Percentiles rank a stretch among this genome's conserved stretches.
Conservation (phyloP, 1,284 basidiomycete species). For the Leucoagaricus sp. region DNA sequence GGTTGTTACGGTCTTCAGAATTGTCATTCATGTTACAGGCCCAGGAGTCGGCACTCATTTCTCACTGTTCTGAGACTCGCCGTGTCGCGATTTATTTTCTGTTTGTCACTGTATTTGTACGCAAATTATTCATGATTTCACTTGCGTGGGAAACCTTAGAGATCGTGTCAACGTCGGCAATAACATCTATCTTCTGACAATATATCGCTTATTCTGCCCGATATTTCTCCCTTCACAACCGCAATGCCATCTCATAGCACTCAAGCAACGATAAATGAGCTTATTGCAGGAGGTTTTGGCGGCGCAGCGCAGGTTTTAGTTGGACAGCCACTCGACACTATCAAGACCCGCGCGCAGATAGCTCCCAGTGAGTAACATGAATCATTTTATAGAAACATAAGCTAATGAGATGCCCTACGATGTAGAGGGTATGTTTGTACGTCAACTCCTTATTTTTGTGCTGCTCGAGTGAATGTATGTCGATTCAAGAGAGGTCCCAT, state of each 20-base stretch:
- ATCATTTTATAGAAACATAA: background rate
- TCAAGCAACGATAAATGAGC: slow-evolving; percentile 64
- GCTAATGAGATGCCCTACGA: slow-evolving; percentile 6
- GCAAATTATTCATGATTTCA: background rate
- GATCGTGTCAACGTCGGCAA: slow-evolving; percentile 18
- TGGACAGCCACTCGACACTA: slow-evolving; percentile 86
- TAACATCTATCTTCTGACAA: background rate
- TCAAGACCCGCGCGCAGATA: slow-evolving; percentile 82
- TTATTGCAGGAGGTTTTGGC: slow-evolving; percentile 77
- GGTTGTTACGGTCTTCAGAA: background rate
- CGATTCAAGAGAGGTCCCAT: slow-evolving; percentile 80
- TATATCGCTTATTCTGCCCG: background rate
- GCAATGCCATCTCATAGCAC: slow-evolving; percentile 18
- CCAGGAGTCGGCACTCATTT: background rate
- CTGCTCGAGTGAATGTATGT: background rate
- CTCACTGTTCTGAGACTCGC: too few species aligned
- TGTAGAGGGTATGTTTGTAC: slow-evolving; percentile 79
- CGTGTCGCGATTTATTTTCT: background rate
- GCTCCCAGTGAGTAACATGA: slow-evolving; percentile 58
- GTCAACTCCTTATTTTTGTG: slow-evolving; percentile 29
- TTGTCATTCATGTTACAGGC: slow-evolving; percentile 3
- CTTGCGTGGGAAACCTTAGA: slow-evolving; percentile 5
- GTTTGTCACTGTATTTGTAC: slow-evolving; percentile 7
- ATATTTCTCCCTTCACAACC: background rate
- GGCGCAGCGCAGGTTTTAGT: slow-evolving; percentile 83